A percentile compares a stretch with the other conserved stretches of the same genome.
Evolutionary conservation across 345 rosid genomes (phyloP).

Genomic region (Angophora floribunda): DNA sequence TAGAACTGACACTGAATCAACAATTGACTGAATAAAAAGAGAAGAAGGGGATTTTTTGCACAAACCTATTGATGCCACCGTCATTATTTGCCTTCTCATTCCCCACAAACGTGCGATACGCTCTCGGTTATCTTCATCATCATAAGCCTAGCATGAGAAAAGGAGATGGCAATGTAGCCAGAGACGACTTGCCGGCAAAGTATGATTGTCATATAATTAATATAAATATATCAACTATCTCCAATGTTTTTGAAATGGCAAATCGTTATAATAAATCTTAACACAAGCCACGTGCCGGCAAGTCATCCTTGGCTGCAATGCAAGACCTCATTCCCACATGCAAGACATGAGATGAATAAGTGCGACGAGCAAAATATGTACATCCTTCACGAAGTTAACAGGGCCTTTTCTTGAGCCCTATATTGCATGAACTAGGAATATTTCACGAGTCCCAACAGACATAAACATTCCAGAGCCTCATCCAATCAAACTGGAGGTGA

Average conservation of each 20-base stretch:
- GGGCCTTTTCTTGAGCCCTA: neutral
- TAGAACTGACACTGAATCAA: neutral
- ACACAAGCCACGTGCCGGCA: conserved; percentile 27
- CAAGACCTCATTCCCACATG: conserved; percentile 40
- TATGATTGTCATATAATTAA: neutral
- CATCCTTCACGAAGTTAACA: neutral
- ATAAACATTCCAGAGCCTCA: neutral
- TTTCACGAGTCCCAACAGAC: neutral
- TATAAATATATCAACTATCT: neutral
- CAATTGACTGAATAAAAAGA: neutral
- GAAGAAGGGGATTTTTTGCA: neutral
- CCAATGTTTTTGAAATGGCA: no score
- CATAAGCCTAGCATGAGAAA: conserved; percentile 50
- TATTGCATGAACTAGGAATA: neutral
- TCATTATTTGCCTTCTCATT: neutral
- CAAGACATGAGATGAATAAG: conserved; percentile 40
- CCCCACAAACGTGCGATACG: neutral
- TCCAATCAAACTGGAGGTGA: neutral
- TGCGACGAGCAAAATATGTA: neutral
- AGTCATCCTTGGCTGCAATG: conserved; percentile 83
- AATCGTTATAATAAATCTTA: neutral
- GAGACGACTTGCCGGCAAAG: conserved; percentile 43
- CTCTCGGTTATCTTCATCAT: neutral
- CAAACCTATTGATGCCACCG: neutral
- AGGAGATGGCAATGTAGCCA: conserved; percentile 46